Evolutionary conservation across 1,284 basidiomycete species (phyloP), one percentile per base, ranked within the genome.

Genomic region (Microbotryum lychnidis-dioicae): DNA sequence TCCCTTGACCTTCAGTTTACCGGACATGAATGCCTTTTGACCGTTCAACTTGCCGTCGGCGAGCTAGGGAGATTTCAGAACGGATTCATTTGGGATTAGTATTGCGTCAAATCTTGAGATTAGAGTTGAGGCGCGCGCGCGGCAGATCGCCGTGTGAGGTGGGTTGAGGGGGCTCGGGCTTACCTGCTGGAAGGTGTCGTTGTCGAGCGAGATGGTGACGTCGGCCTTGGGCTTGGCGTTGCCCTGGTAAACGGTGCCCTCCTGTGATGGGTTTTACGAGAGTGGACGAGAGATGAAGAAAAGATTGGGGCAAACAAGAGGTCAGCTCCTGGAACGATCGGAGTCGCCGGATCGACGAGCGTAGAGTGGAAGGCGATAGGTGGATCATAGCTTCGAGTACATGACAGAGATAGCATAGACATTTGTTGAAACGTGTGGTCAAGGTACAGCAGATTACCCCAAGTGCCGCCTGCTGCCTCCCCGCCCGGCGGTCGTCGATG

Each of bases 181-280:
- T 29, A 64, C 58, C 31, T 65, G 45, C 52, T 68, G 60, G 63
- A 71, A 70, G 18, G 57, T 69, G 51, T 71, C 62, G 70, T 76
- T 76, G n/a, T 82, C 79, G 64, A 90, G 78, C 61, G 85, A 80
- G 75, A 91, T 82, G 14, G 84, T 86, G 57, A 91, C 89, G 72
- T 89, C 89, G 25, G 78, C 66, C 58, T 73, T 73, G 45, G 71
- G 69, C 64, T 86, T 84, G 4, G 87, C 86, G 23, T 79, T 77
- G 47, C 91, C 91, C 76, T 88, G 86, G 78, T 85, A 85, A 31
- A 94, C 83, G 45, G 81, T 80, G 31, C 88, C 89, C 44, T 83
- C 82, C 70, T 73, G 37, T 29, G 16, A 45, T 48, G 25, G 51
- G 31, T 29, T 44, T 29, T 50, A 23, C 42, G 6, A 9, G 49